phyloP scores from a whole-genome alignment of 225 moss, liverwort and hornwort species.

The Physcomitrium patens region DNA sequence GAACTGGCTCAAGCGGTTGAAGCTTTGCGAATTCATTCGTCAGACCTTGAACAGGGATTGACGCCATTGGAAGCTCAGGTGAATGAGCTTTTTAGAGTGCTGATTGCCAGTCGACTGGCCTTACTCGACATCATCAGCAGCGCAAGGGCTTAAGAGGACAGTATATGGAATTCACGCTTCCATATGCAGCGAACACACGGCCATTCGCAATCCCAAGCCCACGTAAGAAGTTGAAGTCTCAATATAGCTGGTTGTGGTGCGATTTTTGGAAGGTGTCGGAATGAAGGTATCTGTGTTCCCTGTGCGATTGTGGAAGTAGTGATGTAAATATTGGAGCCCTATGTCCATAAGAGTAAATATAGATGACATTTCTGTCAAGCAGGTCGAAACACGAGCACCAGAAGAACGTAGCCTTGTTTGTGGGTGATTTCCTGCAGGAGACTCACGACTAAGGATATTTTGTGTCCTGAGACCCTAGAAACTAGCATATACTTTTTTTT shows the following conservation, averaged over 20 bases:
- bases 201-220: neutral
- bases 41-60: slow-evolving; percentile 37
- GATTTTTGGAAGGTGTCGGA: neutral
- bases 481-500: slow-evolving; percentile 10
- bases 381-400: slow-evolving; percentile 23
- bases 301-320: slow-evolving; percentile 2
- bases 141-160: slow-evolving; percentile 21
- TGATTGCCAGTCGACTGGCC: slow-evolving; percentile 48
- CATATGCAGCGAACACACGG: neutral
- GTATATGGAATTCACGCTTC: neutral
- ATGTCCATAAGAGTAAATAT: slow-evolving; percentile 29
- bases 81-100: slow-evolving; percentile 52
- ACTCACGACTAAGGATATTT: slow-evolving; percentile 17
- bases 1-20: slow-evolving; percentile 34
- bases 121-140: slow-evolving; percentile 49
- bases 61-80: slow-evolving; percentile 49
- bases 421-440: slow-evolving; percentile 30
- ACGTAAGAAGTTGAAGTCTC: neutral
- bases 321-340: slow-evolving; percentile 11
- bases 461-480: slow-evolving; percentile 20
- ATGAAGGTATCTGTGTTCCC: neutral
- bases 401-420: neutral
- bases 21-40: slow-evolving; percentile 38
- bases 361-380: neutral
- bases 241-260: neutral